Base-by-base conservation (phyloP, 768 basidiomycete genomes). In the Strobilomyces dryophilus region DNA sequence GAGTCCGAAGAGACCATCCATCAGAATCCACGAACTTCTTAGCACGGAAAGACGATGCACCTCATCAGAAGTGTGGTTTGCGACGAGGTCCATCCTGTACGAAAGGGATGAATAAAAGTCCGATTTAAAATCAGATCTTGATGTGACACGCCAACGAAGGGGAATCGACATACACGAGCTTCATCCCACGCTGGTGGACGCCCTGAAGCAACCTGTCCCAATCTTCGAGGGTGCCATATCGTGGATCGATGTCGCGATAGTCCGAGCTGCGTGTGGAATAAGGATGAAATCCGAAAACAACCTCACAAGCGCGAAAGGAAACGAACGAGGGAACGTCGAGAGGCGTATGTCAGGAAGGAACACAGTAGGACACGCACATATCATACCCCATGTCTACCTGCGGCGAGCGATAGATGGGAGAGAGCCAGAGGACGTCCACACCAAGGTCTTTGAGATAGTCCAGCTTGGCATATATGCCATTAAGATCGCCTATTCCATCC, bases 331-430 rank as follows among this genome's bases (percentile, higher is more conserved):
- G 24, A 29, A 50, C 21, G 27, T 18, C 5, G 5, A 36, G 5
- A 7, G 5, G 20, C 37, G 18, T 18, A 29, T 10, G 7, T 26
- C 42, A 24, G 1, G 17, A 14, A 11, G 5, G 26, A 52, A 5
- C 4, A 5, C 3, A 34, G 20, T 9, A 14, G 29, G 17, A 6
- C 8, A 54, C 76, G 52, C 60, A 83, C 82, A 84, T 85, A 61
- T 85, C 84, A 53, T 87, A 86, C 8, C 84, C 86, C 84, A 87
- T 87, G 66, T 89, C 86, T 3, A 79, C 81, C 51, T 80, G 71
- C 0, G 85, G 87, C 2, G 80, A 82, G 49, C 76, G 74, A 68
- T 87, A 90, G 39, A 89, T 87, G 40, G 64, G 62, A 0, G 57
- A 61, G 15, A 89, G 74, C 87, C 87, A 90, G 15, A 89, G 61